Evolutionary conservation across 2,329 filamentous ascomycete species (phyloP).

Genomic region (Diaporthe citrichinensis): DNA sequence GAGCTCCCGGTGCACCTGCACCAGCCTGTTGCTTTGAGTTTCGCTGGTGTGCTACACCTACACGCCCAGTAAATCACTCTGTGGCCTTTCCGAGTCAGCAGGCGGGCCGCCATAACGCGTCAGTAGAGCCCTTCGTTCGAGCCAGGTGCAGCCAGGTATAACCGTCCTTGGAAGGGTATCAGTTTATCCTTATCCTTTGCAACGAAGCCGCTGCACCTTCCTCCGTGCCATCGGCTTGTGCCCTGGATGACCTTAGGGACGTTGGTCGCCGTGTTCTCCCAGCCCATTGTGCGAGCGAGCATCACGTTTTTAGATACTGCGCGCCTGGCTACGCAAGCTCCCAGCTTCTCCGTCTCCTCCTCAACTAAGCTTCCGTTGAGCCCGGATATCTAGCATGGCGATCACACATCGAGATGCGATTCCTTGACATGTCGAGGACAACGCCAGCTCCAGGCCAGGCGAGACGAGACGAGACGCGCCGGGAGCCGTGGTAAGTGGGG

Average conservation of each 20-base stretch:
- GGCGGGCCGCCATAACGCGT: neutral
- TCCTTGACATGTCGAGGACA: neutral
- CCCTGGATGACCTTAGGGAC: neutral
- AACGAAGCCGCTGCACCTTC: neutral
- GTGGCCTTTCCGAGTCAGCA: neutral
- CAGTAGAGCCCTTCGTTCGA: neutral
- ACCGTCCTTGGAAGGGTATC: neutral
- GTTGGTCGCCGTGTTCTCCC: no score
- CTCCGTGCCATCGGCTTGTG: neutral
- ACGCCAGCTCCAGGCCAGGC: neutral
- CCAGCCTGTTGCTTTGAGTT: neutral
- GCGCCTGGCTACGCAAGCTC: neutral
- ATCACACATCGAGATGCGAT: neutral
- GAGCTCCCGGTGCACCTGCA: neutral
- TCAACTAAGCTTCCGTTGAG: neutral
- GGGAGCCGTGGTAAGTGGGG: constrained; percentile 6
- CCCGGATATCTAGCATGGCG: neutral
- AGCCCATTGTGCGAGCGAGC: neutral
- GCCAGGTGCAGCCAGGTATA: neutral
- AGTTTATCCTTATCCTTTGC: neutral
- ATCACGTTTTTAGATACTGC: neutral
- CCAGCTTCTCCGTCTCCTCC: neutral
- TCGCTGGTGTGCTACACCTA: neutral
- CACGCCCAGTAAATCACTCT: neutral
- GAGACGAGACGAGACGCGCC: constrained; percentile 11